Conservation (phyloP, 2,329 filamentous ascomycete genomes). For the Sarocladium kiliense region DNA sequence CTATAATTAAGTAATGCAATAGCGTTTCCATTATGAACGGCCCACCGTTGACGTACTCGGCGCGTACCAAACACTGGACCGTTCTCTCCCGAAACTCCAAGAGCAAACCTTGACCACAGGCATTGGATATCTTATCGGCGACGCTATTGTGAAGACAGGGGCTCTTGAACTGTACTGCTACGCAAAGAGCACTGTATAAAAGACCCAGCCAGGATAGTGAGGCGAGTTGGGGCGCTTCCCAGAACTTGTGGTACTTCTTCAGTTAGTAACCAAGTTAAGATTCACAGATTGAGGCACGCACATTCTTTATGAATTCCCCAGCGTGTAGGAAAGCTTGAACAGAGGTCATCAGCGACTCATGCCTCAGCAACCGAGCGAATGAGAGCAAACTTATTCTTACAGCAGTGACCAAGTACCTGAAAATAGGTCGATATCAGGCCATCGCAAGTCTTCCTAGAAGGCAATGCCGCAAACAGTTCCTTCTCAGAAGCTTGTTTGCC, state of each 20-base stretch:
- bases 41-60: constrained; percentile 36
- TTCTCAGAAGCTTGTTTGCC: background rate
- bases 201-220: background rate
- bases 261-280: no score
- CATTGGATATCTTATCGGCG: background rate
- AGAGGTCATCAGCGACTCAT: background rate
- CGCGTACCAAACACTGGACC: constrained; percentile 30
- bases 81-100: constrained; percentile 19
- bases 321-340: background rate
- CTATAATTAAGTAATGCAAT: constrained; percentile 26
- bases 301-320: background rate
- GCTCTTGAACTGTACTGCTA: background rate
- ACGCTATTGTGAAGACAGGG: background rate
- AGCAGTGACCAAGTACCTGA: background rate
- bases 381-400: background rate
- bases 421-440: background rate
- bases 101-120: background rate
- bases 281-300: background rate
- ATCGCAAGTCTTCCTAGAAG: constrained; percentile 12
- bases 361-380: no score
- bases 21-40: constrained; percentile 34
- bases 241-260: background rate
- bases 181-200: background rate
- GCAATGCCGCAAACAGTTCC: background rate
- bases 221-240: background rate